phyloP scores from a whole-genome alignment of 139 green algal genomes.

The Gonium pectorale region DNA sequence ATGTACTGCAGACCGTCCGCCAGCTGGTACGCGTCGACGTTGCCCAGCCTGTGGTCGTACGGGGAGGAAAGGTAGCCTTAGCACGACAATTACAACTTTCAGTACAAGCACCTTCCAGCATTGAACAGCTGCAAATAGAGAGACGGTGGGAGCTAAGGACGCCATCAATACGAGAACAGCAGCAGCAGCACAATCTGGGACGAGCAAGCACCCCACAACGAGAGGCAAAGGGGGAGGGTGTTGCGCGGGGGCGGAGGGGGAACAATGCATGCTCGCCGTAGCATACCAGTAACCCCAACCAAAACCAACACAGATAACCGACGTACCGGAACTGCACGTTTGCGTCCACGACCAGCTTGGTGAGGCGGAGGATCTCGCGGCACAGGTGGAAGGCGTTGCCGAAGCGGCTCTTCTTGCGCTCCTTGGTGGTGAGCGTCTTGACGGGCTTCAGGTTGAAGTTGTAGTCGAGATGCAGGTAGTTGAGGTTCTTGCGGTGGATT shows the following conservation, averaged over 20 bases:
- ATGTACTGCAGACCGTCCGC: conserved; percentile 99
- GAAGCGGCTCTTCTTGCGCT: conserved; percentile 99
- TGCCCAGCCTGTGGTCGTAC: conserved; percentile 85
- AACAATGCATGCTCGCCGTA: too few species aligned
- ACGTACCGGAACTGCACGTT: conserved; percentile 94
- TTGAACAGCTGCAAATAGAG: too few species aligned
- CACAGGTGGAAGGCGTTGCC: conserved; percentile 99
- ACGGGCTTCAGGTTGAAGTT: conserved; percentile 99
- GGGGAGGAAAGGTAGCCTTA: neutral
- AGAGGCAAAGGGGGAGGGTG: too few species aligned
- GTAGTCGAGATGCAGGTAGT: conserved; percentile 99
- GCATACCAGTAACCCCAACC: too few species aligned
- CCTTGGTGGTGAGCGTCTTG: conserved; percentile 99
- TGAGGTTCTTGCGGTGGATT: conserved; percentile 99
- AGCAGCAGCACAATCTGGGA: too few species aligned
- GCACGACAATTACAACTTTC: too few species aligned
- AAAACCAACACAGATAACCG: too few species aligned
- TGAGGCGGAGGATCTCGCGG: conserved; percentile 98
- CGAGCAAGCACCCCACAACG: too few species aligned
- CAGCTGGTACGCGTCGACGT: conserved; percentile 99
- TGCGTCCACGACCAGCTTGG: conserved; percentile 98
- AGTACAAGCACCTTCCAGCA: too few species aligned
- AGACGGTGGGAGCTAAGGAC: too few species aligned
- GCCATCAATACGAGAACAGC: too few species aligned
- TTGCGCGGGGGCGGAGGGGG: too few species aligned